Conservation (phyloP, 805 yeast genomes). For the Metschnikowia picachoensis region DNA sequence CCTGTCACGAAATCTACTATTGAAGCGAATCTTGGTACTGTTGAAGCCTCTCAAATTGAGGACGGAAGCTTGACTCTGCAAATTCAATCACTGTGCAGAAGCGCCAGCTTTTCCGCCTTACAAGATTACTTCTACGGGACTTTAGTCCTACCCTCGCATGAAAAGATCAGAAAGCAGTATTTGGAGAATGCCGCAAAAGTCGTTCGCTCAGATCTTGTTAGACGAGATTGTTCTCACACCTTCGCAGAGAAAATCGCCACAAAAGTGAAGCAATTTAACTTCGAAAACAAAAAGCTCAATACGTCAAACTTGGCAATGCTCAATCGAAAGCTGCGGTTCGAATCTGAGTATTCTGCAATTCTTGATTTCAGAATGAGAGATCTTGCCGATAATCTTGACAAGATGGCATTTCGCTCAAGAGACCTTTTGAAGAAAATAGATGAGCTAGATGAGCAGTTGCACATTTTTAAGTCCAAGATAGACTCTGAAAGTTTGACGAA, state of each 20-base stretch:
- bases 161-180: slow-evolving; percentile 8
- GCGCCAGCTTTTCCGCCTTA: slow-evolving; percentile 25
- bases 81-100: background rate
- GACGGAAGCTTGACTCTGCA: background rate
- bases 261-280: slow-evolving; percentile 14
- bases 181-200: slow-evolving; percentile 1
- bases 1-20: slow-evolving; percentile 20
- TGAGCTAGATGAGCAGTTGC: slow-evolving; percentile 36
- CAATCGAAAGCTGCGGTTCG: slow-evolving; percentile 20
- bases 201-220: slow-evolving; percentile 2
- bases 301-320: slow-evolving; percentile 26
- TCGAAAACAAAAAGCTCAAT: slow-evolving; percentile 29
- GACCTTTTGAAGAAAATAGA: slow-evolving; percentile 38
- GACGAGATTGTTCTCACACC: background rate
- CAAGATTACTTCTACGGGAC: slow-evolving; percentile 13
- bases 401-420: slow-evolving; percentile 38
- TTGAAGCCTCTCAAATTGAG: slow-evolving; percentile 16
- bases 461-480: slow-evolving; percentile 26
- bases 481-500: slow-evolving; percentile 26
- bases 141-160: slow-evolving; percentile 4
- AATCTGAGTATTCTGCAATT: slow-evolving; percentile 27
- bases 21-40: slow-evolving; percentile 20
- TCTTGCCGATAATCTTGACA: slow-evolving; percentile 33
- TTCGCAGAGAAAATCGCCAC: background rate
- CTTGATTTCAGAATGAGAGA: slow-evolving; percentile 28